Evolutionary conservation across 1,284 basidiomycete species (phyloP).

Genomic region (Trichosporon coremiiforme): DNA sequence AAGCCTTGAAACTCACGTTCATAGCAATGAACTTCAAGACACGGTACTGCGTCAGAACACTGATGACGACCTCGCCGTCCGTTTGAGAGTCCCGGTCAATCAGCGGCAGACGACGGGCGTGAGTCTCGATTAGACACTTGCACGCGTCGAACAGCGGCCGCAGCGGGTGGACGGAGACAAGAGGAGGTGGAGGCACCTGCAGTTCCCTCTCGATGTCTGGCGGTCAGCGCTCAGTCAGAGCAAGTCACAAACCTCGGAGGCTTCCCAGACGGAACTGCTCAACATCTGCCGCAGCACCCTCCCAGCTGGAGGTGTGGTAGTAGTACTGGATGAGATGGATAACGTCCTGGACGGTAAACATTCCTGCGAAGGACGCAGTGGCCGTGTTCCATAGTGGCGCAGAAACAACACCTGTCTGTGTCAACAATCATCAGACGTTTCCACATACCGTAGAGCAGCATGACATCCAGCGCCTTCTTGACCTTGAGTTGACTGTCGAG

Average conservation of each 20-base stretch:
- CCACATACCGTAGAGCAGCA: constrained; percentile 78
- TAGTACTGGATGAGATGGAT: constrained; percentile 97
- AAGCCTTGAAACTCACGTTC: constrained; percentile 72
- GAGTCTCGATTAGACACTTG: constrained; percentile 87
- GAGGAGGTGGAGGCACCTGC: constrained; percentile 87
- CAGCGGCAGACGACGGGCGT: constrained; percentile 89
- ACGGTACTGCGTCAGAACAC: constrained; percentile 95
- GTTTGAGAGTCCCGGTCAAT: constrained; percentile 93
- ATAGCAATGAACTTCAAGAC: constrained; percentile 82
- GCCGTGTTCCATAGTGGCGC: constrained; percentile 98
- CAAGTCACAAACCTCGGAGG: constrained; percentile 69
- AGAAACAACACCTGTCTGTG: constrained; percentile 80
- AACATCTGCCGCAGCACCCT: constrained; percentile 84
- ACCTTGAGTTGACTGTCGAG: constrained; percentile 93
- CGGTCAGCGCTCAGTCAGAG: constrained; percentile 21
- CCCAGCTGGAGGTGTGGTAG: constrained; percentile 81
- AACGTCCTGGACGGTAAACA: constrained; percentile 94
- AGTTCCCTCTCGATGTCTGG: constrained; percentile 91
- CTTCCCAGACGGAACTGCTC: constrained; percentile 91
- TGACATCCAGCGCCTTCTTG: constrained; percentile 86
- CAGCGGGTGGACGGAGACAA: constrained; percentile 84
- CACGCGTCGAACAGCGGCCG: constrained; percentile 89
- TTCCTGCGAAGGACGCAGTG: constrained; percentile 81
- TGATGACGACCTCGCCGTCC: constrained; percentile 91
- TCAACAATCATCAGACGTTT: constrained; percentile 1